phyloP scores from a whole-genome alignment of 331 rosid genomes.

The Saraca asoca region DNA sequence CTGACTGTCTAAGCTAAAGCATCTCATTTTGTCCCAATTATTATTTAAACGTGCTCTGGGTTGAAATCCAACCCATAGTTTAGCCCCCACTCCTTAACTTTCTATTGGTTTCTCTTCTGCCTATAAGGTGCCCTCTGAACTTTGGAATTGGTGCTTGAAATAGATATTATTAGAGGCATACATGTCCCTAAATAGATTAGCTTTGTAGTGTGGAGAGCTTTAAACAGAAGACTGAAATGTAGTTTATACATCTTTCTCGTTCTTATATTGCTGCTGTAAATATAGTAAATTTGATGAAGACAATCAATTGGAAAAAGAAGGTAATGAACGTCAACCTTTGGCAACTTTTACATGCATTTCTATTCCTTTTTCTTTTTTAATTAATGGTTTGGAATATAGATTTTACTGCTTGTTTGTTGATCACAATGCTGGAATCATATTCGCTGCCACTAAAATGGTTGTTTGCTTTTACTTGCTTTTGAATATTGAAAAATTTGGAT shows the following conservation, averaged over 20 bases:
- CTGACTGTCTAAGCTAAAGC: neutral
- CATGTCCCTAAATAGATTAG: neutral
- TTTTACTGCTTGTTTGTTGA: constrained; percentile 33
- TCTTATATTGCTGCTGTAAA: neutral
- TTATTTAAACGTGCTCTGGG: neutral
- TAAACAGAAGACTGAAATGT: neutral
- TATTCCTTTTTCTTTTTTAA: neutral
- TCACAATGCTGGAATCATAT: constrained; percentile 9
- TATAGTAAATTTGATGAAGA: neutral
- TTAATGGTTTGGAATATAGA: neutral
- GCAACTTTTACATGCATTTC: constrained; percentile 1
- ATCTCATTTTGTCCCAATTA: neutral
- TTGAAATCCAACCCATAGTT: neutral
- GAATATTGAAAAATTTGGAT: constrained; percentile 24
- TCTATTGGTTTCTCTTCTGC: neutral
- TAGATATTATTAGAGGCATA: neutral
- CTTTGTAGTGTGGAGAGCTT: neutral
- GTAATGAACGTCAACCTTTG: constrained; percentile 7
- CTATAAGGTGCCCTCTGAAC: neutral
- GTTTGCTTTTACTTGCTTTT: constrained; percentile 20
- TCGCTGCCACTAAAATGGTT: constrained; percentile 18
- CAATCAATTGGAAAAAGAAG: neutral
- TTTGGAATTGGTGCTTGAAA: neutral
- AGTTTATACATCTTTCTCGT: neutral
- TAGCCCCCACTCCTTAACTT: neutral